These are phyloP conservation scores for Aspergillus tamarii DNA, from an alignment of 2,329 filamentous ascomycete genomes.

Conservation along the genomic window DNA sequence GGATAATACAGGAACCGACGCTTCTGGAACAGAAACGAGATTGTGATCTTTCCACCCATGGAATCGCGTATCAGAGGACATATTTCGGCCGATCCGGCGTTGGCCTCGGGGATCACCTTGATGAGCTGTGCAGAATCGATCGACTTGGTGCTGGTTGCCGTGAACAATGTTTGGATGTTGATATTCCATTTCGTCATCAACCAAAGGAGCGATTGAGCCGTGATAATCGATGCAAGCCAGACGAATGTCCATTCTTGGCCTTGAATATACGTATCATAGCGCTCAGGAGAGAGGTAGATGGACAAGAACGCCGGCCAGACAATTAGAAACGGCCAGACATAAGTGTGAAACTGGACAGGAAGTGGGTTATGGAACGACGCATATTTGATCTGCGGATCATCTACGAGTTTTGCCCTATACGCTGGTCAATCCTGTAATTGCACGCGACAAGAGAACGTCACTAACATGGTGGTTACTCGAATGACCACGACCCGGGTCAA, in stretches of 20 bases:
- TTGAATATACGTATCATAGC: conserved; percentile 88
- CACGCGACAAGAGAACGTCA: conserved; percentile 17
- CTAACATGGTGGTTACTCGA: conserved; percentile 38
- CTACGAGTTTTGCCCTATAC: conserved; percentile 78
- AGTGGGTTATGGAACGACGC: conserved; percentile 88
- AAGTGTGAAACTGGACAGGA: conserved; percentile 77
- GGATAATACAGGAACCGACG: conserved; percentile 86
- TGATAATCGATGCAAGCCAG: conserved; percentile 86
- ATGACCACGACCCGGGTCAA: conserved; percentile 35
- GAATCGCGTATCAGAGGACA: conserved; percentile 78
- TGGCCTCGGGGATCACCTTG: conserved; percentile 87
- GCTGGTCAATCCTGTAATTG: conserved; percentile 16
- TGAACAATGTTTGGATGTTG: conserved; percentile 80
- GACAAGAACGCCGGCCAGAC: conserved; percentile 91
- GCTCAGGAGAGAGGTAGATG: conserved; percentile 78
- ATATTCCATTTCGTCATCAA: conserved; percentile 98
- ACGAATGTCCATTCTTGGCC: conserved; percentile 99
- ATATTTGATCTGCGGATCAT: conserved; percentile 85
- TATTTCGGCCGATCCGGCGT: conserved; percentile 87
- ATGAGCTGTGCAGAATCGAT: conserved; percentile 80
- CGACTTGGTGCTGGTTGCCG: conserved; percentile 69
- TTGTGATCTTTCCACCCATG: conserved; percentile 71
- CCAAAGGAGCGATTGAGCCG: conserved; percentile 85
- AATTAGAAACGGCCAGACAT: conserved; percentile 90
- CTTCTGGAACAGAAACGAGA: conserved; percentile 97